Percentiles rank a stretch among this genome's conserved stretches.
phyloP scores from a whole-genome alignment of 495 filamentous ascomycete species.

The Aspergillus hancockii region DNA sequence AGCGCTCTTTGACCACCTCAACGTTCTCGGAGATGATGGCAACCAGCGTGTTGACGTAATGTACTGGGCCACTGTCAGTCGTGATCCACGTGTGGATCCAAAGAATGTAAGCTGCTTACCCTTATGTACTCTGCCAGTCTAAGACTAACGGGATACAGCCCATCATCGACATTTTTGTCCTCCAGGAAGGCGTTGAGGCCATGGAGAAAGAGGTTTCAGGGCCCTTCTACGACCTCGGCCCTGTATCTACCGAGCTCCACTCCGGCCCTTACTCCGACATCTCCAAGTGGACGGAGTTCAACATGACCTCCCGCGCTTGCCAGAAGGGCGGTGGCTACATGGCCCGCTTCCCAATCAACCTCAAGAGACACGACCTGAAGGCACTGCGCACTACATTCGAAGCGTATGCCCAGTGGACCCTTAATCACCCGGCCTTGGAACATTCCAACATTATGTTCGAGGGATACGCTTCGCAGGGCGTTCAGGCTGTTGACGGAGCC shows the following conservation, averaged over 20 bases:
- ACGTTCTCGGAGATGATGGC: constrained; percentile 7
- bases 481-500: constrained; percentile 24
- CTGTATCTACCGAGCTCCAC: constrained; percentile 9
- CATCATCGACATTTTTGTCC: constrained; percentile 7
- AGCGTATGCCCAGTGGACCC: constrained; percentile 38
- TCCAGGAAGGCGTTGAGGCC: constrained; percentile 5
- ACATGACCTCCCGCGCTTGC: constrained; percentile 16
- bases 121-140: neutral
- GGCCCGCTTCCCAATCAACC: constrained; percentile 22
- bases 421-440: constrained; percentile 29
- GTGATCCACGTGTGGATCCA: constrained; percentile 6
- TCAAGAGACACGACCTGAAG: constrained; percentile 19
- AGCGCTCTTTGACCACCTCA: constrained; percentile 10
- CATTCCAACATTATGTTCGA: constrained; percentile 36
- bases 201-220: constrained; percentile 7
- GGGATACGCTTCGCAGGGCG: constrained; percentile 37
- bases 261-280: constrained; percentile 22
- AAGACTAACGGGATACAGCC: constrained; percentile 1
- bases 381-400: constrained; percentile 22
- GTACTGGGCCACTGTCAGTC: constrained; percentile 9
- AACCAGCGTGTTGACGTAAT: constrained; percentile 13
- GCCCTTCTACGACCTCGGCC: constrained; percentile 22
- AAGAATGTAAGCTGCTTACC: constrained; percentile 10
- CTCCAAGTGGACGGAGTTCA: constrained; percentile 12
- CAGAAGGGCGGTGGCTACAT: constrained; percentile 8